Evolutionary conservation across 2,329 filamentous ascomycete species (phyloP).

Genomic region (Torrubiella hemipterigena): DNA sequence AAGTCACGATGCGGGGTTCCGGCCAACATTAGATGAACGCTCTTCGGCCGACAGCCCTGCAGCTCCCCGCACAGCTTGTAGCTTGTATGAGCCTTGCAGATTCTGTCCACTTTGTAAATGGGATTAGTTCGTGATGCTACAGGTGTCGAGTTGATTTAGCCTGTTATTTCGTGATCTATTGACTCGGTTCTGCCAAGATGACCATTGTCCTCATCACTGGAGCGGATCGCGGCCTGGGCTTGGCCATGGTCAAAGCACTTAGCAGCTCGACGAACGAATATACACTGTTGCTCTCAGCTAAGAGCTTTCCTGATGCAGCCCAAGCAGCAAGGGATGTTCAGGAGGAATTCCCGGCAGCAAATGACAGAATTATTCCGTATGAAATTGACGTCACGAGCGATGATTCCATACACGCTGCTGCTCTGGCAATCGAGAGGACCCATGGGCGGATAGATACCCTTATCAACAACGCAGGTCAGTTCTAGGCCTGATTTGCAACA

Average conservation of each 20-base stretch:
- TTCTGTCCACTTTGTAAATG: too few relatives aligned
- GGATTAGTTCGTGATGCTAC: too few relatives aligned
- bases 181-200: too few relatives aligned
- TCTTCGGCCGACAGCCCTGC: too few relatives aligned
- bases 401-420: slow-evolving; percentile 16
- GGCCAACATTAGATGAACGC: too few relatives aligned
- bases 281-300: slow-evolving; percentile 38
- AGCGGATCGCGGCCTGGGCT: slow-evolving; percentile 45
- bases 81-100: too few relatives aligned
- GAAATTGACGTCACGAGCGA: slow-evolving; percentile 20
- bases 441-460: slow-evolving; percentile 19
- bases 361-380: slow-evolving; percentile 24
- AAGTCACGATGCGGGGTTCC: too few relatives aligned
- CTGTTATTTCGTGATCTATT: too few relatives aligned
- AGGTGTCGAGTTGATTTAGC: too few relatives aligned
- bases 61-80: too few relatives aligned
- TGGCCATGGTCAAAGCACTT: slow-evolving; percentile 39
- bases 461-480: slow-evolving; percentile 20
- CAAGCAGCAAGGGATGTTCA: slow-evolving; percentile 26
- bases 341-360: slow-evolving; percentile 23
- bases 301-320: slow-evolving; percentile 34
- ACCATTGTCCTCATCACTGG: slow-evolving; percentile 38
- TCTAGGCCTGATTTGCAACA: neutral
- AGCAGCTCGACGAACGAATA: slow-evolving; percentile 30
- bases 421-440: slow-evolving; percentile 12